Evolutionary conservation across 345 rosid genomes (phyloP).

Genomic region (Salix suchowensis): DNA sequence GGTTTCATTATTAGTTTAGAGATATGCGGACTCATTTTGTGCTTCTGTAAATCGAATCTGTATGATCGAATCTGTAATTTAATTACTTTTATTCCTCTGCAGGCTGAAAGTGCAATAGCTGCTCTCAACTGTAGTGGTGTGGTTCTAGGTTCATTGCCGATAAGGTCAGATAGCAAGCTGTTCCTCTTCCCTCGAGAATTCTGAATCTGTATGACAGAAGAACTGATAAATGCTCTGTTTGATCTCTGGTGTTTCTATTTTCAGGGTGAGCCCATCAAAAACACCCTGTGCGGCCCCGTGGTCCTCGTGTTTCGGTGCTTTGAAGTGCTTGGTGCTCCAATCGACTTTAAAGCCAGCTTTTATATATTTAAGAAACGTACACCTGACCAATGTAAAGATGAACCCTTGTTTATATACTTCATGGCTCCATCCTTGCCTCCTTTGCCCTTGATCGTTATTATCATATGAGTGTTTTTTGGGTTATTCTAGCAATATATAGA

Average conservation of each 20-base stretch:
- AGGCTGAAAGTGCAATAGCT: constrained; percentile 96
- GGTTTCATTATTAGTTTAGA: not conserved
- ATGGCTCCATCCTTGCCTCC: constrained; percentile 9
- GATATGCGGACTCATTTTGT: not conserved
- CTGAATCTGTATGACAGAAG: not conserved
- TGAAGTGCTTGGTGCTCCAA: not conserved
- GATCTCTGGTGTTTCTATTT: not conserved
- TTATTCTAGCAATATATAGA: constrained; percentile 20
- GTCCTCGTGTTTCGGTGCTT: constrained; percentile 30
- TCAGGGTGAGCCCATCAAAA: constrained; percentile 99
- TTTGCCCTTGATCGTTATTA: constrained; percentile 25
- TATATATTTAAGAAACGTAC: constrained; percentile 10
- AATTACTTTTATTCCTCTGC: constrained; percentile 19
- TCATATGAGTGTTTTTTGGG: constrained; percentile 10
- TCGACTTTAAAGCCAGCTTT: not conserved
- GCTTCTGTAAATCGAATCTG: not conserved
- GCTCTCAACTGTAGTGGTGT: constrained; percentile 93
- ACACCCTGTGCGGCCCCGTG: constrained; percentile 94
- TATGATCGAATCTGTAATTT: not conserved
- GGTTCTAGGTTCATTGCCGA: constrained; percentile 72
- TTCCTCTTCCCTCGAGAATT: not conserved
- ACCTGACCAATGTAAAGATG: not conserved
- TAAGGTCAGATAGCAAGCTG: constrained; percentile 49
- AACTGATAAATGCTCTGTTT: not conserved
- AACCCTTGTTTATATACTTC: constrained; percentile 9